phyloP scores from a whole-genome alignment of 768 basidiomycete species.

The Tricholoma saponaceum region DNA sequence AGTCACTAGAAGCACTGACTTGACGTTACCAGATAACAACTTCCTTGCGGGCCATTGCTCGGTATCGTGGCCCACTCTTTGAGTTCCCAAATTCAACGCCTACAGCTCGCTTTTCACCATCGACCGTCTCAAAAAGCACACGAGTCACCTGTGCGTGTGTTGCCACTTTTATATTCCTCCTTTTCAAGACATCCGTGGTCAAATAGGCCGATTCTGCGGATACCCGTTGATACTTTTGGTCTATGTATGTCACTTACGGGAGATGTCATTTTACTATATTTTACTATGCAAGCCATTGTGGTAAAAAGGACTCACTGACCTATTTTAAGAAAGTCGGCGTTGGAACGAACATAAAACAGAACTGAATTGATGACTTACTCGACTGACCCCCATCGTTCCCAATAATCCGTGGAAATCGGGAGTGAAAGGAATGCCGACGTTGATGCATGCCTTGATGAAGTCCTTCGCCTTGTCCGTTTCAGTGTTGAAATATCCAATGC shows the following conservation, averaged over 20 bases:
- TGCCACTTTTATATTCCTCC: slow-evolving; percentile 63
- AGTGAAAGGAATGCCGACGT: slow-evolving; percentile 53
- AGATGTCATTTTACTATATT: background rate
- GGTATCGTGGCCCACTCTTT: slow-evolving; percentile 33
- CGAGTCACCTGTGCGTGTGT: slow-evolving; percentile 54
- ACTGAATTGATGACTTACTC: slow-evolving; percentile 34
- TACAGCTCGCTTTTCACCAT: slow-evolving; percentile 40
- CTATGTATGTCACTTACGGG: slow-evolving; percentile 61
- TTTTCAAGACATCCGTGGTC: slow-evolving; percentile 55
- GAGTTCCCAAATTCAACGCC: slow-evolving; percentile 57
- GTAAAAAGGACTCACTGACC: background rate
- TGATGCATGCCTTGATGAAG: slow-evolving; percentile 55
- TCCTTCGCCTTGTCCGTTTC: slow-evolving; percentile 39
- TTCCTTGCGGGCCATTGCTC: slow-evolving; percentile 50
- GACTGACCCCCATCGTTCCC: slow-evolving; percentile 59
- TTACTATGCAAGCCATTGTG: background rate
- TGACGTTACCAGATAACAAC: slow-evolving; percentile 53
- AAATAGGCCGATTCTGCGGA: slow-evolving; percentile 67
- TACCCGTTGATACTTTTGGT: slow-evolving; percentile 46
- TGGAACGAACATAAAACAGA: background rate
- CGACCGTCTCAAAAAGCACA: slow-evolving; percentile 46
- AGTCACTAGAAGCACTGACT: slow-evolving; percentile 2
- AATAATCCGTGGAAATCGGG: slow-evolving; percentile 58
- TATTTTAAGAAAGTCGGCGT: background rate
- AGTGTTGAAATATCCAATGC: slow-evolving; percentile 53